phyloP scores from a whole-genome alignment of 306 rosid species.

The Pyrus pyrifolia region DNA sequence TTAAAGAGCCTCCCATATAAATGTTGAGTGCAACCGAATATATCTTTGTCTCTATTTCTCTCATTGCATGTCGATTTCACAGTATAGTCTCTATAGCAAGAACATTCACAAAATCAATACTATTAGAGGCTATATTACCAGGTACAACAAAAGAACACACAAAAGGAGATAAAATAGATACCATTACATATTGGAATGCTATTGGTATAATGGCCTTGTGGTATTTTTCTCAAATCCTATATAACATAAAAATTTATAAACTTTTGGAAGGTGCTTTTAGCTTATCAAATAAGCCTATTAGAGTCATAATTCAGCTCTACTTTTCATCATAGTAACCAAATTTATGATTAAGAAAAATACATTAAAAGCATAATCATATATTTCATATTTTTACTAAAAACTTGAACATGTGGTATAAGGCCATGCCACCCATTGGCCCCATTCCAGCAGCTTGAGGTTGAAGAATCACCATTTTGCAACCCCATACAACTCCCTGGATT shows the following conservation, averaged over 20 bases:
- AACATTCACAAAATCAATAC: background rate
- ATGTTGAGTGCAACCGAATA: no score
- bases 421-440: conserved; percentile 71
- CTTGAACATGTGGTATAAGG: conserved; percentile 73
- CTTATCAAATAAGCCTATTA: conserved; percentile 4
- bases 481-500: conserved; percentile 44
- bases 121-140: background rate
- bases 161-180: background rate
- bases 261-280: conserved; percentile 6
- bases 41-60: no score
- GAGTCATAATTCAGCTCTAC: conserved; percentile 16
- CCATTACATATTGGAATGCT: conserved; percentile 25
- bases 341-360: conserved; percentile 12
- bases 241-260: conserved; percentile 17
- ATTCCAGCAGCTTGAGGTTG: conserved; percentile 48
- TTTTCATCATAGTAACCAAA: background rate
- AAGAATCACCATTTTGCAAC: conserved; percentile 53
- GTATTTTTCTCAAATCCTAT: conserved; percentile 25
- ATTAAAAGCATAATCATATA: background rate
- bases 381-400: conserved; percentile 42
- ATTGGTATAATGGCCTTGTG: conserved; percentile 21
- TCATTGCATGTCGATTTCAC: no score
- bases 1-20: background rate
- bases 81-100: no score
- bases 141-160: conserved; percentile 21